Percentiles rank a stretch among this genome's conserved stretches.
These are phyloP conservation scores for Medicago arabica DNA, from an alignment of 306 rosid species.

Conservation along the genomic window DNA sequence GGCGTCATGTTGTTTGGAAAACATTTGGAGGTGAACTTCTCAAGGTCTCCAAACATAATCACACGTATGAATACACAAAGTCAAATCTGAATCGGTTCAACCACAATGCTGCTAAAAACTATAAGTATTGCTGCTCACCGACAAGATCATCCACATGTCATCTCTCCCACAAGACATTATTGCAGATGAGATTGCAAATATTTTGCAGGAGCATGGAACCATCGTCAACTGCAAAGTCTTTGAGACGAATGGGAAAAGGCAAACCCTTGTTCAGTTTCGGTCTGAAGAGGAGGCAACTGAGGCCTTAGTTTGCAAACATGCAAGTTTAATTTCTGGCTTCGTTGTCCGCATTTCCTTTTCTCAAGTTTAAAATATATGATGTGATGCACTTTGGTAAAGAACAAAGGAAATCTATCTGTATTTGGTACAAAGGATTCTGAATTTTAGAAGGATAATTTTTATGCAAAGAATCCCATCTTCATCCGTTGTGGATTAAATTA, in stretches of 20 bases:
- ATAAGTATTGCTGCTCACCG: slow-evolving; percentile 96
- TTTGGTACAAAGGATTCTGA: too few species aligned
- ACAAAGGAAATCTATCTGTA: too few species aligned
- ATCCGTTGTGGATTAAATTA: too few species aligned
- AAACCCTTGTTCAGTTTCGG: slow-evolving; percentile 82
- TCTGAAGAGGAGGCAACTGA: slow-evolving; percentile 97
- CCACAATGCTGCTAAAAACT: slow-evolving; percentile 98
- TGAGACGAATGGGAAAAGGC: slow-evolving; percentile 92
- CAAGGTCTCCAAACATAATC: slow-evolving; percentile 87
- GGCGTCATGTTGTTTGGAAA: slow-evolving; percentile 90
- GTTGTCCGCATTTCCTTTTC: slow-evolving; percentile 89
- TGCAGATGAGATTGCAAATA: slow-evolving; percentile 79
- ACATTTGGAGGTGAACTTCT: slow-evolving; percentile 92
- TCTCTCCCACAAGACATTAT: slow-evolving; percentile 86
- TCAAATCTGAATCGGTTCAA: slow-evolving; percentile 98
- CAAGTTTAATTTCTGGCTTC: slow-evolving; percentile 74
- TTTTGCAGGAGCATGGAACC: slow-evolving; percentile 77
- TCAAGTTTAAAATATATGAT: slow-evolving; percentile 78
- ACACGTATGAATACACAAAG: slow-evolving; percentile 85
- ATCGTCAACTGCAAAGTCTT: slow-evolving; percentile 78
- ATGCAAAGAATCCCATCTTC: too few species aligned
- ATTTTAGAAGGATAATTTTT: too few species aligned
- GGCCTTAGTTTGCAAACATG: slow-evolving; percentile 95
- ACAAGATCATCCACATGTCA: slow-evolving; percentile 92
- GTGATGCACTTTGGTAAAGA: slow-evolving; percentile 39